Evolutionary conservation across 2,329 filamentous ascomycete genomes (phyloP).

Genomic region (Rugonectria rugulosa): DNA sequence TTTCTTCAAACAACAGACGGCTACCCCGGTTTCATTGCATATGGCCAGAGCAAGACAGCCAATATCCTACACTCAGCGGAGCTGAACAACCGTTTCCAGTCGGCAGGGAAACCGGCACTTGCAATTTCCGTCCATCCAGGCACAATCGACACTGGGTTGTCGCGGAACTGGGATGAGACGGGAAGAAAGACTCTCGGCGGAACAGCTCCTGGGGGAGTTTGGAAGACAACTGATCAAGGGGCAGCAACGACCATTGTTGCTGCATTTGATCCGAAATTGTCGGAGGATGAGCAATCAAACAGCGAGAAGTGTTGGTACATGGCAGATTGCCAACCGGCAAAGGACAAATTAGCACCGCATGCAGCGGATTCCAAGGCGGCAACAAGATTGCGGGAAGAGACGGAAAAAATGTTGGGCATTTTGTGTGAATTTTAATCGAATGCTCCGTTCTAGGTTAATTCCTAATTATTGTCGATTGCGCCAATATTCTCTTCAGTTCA

Average conservation of each 20-base stretch:
- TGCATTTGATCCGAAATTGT: constrained; percentile 28
- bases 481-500: too few species aligned
- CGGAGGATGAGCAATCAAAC: not conserved
- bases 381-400: constrained; percentile 26
- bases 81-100: constrained; percentile 18
- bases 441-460: too few species aligned
- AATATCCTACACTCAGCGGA: constrained; percentile 37
- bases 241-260: constrained; percentile 28
- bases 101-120: constrained; percentile 2
- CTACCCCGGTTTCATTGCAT: constrained; percentile 33
- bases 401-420: constrained; percentile 18
- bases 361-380: constrained; percentile 15
- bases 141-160: constrained; percentile 21
- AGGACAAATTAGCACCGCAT: constrained; percentile 12
- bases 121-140: constrained; percentile 31
- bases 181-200: constrained; percentile 15
- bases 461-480: too few species aligned
- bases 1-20: constrained; percentile 22
- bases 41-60: constrained; percentile 42
- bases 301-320: constrained; percentile 14
- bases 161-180: constrained; percentile 6
- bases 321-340: constrained; percentile 23
- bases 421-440: not conserved
- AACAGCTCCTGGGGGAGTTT: constrained; percentile 16
- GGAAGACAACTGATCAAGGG: constrained; percentile 24